These are phyloP conservation scores for Pseudogymnoascus sp. DNA, from an alignment of 2,329 filamentous ascomycete species.

Conservation along the genomic window DNA sequence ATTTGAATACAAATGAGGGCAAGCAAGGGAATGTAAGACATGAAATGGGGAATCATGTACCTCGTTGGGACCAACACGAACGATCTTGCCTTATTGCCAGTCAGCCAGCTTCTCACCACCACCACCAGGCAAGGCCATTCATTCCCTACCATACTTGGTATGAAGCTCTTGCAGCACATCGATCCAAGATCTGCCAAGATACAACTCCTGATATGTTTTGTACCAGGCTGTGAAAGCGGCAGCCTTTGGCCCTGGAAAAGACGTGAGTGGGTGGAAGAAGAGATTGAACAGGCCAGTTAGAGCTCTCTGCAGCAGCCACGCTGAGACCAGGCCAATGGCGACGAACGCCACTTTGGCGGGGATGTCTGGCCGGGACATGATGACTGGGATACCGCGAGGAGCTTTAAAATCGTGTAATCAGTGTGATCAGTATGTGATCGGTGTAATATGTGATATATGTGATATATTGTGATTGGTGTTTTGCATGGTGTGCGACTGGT, in stretches of 20 bases:
- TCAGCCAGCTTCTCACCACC: background rate
- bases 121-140: background rate
- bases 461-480: constrained; percentile 7
- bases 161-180: constrained; percentile 25
- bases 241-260: constrained; percentile 25
- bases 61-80: constrained; percentile 22
- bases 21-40: background rate
- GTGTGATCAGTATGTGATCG: background rate
- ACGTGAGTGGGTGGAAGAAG: constrained; percentile 23
- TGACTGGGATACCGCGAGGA: background rate
- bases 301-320: background rate
- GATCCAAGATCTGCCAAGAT: constrained; percentile 15
- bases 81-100: constrained; percentile 19
- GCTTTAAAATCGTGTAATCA: background rate
- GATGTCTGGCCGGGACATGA: background rate
- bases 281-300: constrained; percentile 11
- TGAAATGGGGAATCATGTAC: background rate
- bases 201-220: constrained; percentile 20
- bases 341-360: background rate
- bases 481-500: constrained; percentile 16
- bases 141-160: constrained; percentile 27
- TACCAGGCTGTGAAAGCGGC: constrained; percentile 25
- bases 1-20: background rate
- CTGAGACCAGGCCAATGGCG: background rate
- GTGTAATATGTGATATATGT: constrained; percentile 1